Evolutionary conservation across 2,329 filamentous ascomycete species (phyloP).

Genomic region (Calcarisporium arbuscula): DNA sequence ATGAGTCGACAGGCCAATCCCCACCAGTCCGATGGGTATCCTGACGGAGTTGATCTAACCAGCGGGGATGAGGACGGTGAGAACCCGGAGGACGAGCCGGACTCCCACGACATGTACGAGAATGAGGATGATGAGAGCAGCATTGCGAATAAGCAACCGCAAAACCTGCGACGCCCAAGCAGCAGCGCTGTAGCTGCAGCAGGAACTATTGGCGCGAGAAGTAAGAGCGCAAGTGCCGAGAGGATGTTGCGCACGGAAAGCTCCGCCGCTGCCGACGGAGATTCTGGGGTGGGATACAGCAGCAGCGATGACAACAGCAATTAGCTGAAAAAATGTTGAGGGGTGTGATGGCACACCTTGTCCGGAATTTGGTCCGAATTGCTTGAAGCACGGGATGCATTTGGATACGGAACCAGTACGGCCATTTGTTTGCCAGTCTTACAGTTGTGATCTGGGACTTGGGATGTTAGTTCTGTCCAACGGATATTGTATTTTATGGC

Average conservation of each 20-base stretch:
- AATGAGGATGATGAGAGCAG: conserved; percentile 5
- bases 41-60: conserved; percentile 31
- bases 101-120: conserved; percentile 24
- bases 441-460: no score
- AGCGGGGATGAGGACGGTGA: conserved; percentile 37
- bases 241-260: conserved; percentile 18
- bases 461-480: no score
- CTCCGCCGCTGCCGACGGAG: conserved; percentile 35
- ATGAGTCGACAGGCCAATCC: conserved; percentile 28
- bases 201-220: conserved; percentile 21
- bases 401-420: no score
- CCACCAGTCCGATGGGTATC: conserved; percentile 35
- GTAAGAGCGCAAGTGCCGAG: conserved; percentile 24
- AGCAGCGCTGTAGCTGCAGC: conserved; percentile 26
- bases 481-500: no score
- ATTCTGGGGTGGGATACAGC: no score
- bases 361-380: no score
- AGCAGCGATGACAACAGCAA: conserved; percentile 32
- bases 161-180: conserved; percentile 15
- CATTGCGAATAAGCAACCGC: conserved; percentile 3
- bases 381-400: no score
- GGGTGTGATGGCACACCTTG: no score
- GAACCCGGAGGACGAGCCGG: conserved; percentile 29
- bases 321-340: no score
- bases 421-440: no score